These are phyloP conservation scores for Brassica balearica DNA, from an alignment of 441 rosid species.

Conservation along the genomic window DNA sequence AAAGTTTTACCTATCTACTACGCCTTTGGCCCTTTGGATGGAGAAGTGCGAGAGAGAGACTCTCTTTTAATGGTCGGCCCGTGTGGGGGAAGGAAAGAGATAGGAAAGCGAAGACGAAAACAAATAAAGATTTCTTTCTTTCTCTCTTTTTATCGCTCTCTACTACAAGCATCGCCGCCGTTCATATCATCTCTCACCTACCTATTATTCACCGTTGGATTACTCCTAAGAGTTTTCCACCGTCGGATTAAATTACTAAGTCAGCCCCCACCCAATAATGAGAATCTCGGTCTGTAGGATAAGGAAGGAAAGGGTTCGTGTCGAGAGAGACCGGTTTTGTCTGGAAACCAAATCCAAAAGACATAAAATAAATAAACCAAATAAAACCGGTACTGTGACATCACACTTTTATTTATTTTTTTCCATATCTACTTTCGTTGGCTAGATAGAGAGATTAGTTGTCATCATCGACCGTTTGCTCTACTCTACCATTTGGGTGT, in stretches of 20 bases:
- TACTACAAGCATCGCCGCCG: constrained; percentile 24
- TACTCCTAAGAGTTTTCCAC: neutral
- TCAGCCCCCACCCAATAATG: neutral
- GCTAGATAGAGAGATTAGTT: constrained; percentile 24
- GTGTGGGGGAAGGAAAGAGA: constrained; percentile 42
- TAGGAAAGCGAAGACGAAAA: constrained; percentile 38
- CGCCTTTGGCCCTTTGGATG: constrained; percentile 25
- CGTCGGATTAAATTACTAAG: constrained; percentile 32
- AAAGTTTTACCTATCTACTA: constrained; percentile 14
- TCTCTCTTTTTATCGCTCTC: neutral
- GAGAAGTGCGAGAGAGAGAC: constrained; percentile 37
- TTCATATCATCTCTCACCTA: constrained; percentile 40
- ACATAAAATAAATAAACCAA: constrained; percentile 21
- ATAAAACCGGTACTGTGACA: constrained; percentile 11
- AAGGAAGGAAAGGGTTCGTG: constrained; percentile 8
- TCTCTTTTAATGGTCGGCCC: constrained; percentile 59
- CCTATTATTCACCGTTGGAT: constrained; percentile 36
- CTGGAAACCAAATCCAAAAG: neutral
- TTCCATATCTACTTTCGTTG: constrained; percentile 34
- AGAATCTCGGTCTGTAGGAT: neutral
- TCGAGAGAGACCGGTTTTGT: constrained; percentile 31
- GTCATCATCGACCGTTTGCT: constrained; percentile 31
- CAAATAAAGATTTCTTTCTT: constrained; percentile 8
- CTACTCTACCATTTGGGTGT: neutral
- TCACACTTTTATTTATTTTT: neutral